Evolutionary conservation across 2,329 filamentous ascomycete species (phyloP).

Genomic region (Cercospora sp.): DNA sequence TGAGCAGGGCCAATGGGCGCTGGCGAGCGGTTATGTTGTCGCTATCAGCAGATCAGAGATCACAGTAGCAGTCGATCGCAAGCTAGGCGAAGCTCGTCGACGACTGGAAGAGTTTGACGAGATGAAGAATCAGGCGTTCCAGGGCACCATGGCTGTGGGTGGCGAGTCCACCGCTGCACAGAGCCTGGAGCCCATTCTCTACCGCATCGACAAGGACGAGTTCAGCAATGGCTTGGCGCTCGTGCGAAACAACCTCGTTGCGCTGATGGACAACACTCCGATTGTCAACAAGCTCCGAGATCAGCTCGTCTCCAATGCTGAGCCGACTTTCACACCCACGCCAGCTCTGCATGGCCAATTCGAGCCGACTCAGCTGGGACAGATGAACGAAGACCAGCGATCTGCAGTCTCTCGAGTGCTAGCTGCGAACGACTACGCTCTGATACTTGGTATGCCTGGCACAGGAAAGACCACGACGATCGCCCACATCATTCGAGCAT

Average conservation of each 20-base stretch:
- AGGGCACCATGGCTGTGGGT: slow-evolving; percentile 84
- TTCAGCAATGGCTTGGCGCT: slow-evolving; percentile 98
- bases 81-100: slow-evolving; percentile 81
- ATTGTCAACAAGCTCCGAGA: slow-evolving; percentile 61
- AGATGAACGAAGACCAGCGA: slow-evolving; percentile 83
- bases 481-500: slow-evolving; percentile 89
- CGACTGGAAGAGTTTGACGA: slow-evolving; percentile 75
- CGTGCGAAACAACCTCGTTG: slow-evolving; percentile 88
- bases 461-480: slow-evolving; percentile 99
- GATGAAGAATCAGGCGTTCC: slow-evolving; percentile 77
- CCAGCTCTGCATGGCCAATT: slow-evolving; percentile 18
- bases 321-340: slow-evolving; percentile 65
- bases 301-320: slow-evolving; percentile 74
- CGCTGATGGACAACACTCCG: slow-evolving; percentile 67
- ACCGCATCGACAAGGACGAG: slow-evolving; percentile 94
- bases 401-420: slow-evolving; percentile 91
- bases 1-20: slow-evolving; percentile 89
- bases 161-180: slow-evolving; percentile 35
- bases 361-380: slow-evolving; percentile 33
- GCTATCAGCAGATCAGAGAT: slow-evolving; percentile 73
- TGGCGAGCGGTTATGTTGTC: slow-evolving; percentile 88
- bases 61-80: slow-evolving; percentile 84
- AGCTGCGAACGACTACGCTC: slow-evolving; percentile 89
- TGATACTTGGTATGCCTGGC: slow-evolving; percentile 98
- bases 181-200: slow-evolving; percentile 60